phyloP scores from a whole-genome alignment of 768 basidiomycete species.

The Nidula microcarpa region DNA sequence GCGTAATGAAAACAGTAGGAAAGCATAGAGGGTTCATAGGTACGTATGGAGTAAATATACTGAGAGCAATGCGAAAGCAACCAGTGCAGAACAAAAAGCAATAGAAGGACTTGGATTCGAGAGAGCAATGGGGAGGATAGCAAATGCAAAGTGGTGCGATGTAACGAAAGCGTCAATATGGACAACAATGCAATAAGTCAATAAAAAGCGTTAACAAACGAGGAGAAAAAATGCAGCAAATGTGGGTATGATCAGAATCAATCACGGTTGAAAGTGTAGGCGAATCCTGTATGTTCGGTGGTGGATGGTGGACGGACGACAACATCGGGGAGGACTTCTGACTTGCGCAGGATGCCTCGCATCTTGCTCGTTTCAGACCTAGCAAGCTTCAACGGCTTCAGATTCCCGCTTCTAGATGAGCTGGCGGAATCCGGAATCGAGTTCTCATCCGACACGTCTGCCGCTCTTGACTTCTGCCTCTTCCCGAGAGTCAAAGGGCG shows the following conservation, averaged over 20 bases:
- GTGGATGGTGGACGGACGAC: constrained; percentile 60
- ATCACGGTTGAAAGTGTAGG: constrained; percentile 41
- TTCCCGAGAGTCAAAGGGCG: constrained; percentile 58
- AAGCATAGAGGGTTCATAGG: constrained; percentile 9
- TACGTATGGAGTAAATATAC: constrained; percentile 1
- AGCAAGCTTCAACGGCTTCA: constrained; percentile 58
- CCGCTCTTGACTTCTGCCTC: constrained; percentile 40
- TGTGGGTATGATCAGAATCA: constrained; percentile 15
- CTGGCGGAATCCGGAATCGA: constrained; percentile 27
- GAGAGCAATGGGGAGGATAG: constrained; percentile 1
- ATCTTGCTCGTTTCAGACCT: constrained; percentile 63
- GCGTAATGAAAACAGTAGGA: too few relatives aligned
- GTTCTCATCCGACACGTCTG: constrained; percentile 32
- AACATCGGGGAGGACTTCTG: constrained; percentile 56
- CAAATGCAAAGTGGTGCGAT: constrained; percentile 2
- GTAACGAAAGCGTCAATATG: constrained; percentile 4
- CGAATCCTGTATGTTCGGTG: constrained; percentile 38
- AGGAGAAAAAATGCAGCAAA: constrained; percentile 6
- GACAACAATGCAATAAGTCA: constrained; percentile 10
- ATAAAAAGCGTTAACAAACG: constrained; percentile 8
- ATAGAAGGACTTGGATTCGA: constrained; percentile 4
- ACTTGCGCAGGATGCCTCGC: constrained; percentile 52
- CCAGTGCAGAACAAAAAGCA: constrained; percentile 8
- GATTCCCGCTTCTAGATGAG: constrained; percentile 35
- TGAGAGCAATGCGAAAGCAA: constrained; percentile 16